Base-by-base conservation (phyloP, 164 flowering plant species). In the Warburgia ugandensis region DNA sequence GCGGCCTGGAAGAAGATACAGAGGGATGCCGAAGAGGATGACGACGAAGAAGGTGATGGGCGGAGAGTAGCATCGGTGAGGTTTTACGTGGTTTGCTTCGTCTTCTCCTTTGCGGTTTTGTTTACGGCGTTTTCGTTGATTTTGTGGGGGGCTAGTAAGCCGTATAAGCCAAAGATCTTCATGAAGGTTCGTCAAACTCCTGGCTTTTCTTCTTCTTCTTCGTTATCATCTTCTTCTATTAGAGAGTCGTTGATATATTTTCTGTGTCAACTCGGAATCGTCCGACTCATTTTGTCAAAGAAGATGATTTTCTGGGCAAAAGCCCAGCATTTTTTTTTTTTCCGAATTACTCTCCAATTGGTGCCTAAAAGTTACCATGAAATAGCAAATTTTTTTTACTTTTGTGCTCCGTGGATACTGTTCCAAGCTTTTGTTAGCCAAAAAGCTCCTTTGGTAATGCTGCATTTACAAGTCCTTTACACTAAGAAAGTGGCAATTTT, bases 121-220 rank as follows among this genome's bases (percentile, higher is more conserved):
- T 87, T 87, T 31, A 27, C 78, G 9, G 17, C 65, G 17, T 86
- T 94, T 60, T 80, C 83, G 5, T 50, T 94, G 62, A 94, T 86
- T 48, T 59, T 94, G 29, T 94, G 95, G 94, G 99, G 79, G 6
- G 80, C 88, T 2, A 81, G 94, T 59, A 67, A 64, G 54, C 35
- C 77, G 13, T 79, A 75, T 70, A 42, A 55, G 41, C 97, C 97
- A 12, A 41, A 53, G 40, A 63, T 89, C 69, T 1, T 45, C 32
- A 74, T 94, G 32, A 62, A 85, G 96, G 99, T 92, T 28, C 3
- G 64, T 45, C 19, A 20, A 13, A n/a, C 48, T 44, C 32, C 2
- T 16, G 6, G 13, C 19, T 31, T 33, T 41, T 30, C 25, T 17
- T 39, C 32, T n/a, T 36, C 19, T 27, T 23, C 14, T 6, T 25